These are phyloP conservation scores for Metschnikowia borealis DNA, from an alignment of 805 yeast species.

Conservation along the genomic window DNA sequence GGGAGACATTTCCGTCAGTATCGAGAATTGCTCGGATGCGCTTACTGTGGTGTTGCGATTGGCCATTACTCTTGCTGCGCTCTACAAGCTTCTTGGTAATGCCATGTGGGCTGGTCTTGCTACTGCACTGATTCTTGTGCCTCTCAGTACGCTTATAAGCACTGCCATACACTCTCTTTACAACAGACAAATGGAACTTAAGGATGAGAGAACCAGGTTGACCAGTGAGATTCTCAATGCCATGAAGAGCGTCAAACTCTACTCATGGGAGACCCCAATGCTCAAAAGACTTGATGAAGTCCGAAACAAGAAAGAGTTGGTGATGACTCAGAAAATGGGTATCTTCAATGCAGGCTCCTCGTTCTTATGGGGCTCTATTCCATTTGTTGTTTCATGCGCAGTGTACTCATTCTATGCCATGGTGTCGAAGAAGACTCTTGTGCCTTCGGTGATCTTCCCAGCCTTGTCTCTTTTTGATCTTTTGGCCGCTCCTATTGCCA, in stretches of 20 bases:
- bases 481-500: conserved; percentile 32
- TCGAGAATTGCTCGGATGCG: conserved; percentile 54
- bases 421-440: conserved; percentile 23
- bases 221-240: conserved; percentile 58
- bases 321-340: conserved; percentile 46
- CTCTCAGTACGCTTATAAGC: conserved; percentile 49
- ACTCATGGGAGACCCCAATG: conserved; percentile 71
- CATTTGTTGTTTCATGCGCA: conserved; percentile 34
- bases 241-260: conserved; percentile 61
- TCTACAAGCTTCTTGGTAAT: conserved; percentile 53
- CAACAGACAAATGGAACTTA: conserved; percentile 56
- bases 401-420: conserved; percentile 28
- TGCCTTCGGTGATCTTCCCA: conserved; percentile 40
- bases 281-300: conserved; percentile 45
- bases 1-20: conserved; percentile 47
- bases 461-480: conserved; percentile 36
- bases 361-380: conserved; percentile 38
- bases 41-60: conserved; percentile 46
- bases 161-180: conserved; percentile 40
- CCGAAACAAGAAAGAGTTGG: conserved; percentile 57
- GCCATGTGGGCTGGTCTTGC: conserved; percentile 57
- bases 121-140: conserved; percentile 53
- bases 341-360: conserved; percentile 28
- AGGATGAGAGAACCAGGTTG: conserved; percentile 55
- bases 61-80: conserved; percentile 48